A percentile compares a stretch with the other conserved stretches of the same genome.
Evolutionary conservation across 2,329 filamentous ascomycete species (phyloP).

Genomic region (Hymenoscyphus salicellus): DNA sequence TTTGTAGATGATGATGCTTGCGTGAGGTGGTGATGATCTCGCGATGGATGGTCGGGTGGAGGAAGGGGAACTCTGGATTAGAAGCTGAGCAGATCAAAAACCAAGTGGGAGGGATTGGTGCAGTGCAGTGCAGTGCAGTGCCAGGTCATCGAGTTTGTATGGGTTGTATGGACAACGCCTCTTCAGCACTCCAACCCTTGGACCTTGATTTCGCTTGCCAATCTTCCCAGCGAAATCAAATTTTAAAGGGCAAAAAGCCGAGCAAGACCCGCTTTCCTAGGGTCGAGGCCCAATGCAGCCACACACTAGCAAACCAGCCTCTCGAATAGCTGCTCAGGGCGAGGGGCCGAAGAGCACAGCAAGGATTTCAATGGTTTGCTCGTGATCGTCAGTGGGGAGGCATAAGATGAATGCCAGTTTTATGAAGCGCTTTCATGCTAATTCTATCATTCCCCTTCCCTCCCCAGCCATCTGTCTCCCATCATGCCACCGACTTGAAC

Average conservation of each 20-base stretch:
- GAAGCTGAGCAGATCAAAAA: not conserved
- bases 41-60: too few species aligned
- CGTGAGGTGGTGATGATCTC: not conserved
- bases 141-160: constrained; percentile 11
- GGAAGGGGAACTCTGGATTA: too few species aligned
- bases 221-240: not conserved
- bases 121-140: not conserved
- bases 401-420: constrained; percentile 5
- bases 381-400: not conserved
- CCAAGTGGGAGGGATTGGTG: not conserved
- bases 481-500: not conserved
- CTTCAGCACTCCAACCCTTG: not conserved
- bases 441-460: not conserved
- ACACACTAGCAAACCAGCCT: not conserved
- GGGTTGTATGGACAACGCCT: constrained; percentile 5
- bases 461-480: not conserved
- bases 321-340: not conserved
- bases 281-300: not conserved
- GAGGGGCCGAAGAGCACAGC: not conserved
- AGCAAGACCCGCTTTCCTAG: not conserved
- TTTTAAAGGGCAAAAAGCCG: not conserved
- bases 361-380: not conserved
- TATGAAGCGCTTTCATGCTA: constrained; percentile 16
- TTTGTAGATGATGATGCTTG: not conserved
- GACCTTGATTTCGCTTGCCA: not conserved